These are phyloP conservation scores for Fusarium sp. DNA, from an alignment of 2,329 filamentous ascomycete genomes.

Conservation along the genomic window DNA sequence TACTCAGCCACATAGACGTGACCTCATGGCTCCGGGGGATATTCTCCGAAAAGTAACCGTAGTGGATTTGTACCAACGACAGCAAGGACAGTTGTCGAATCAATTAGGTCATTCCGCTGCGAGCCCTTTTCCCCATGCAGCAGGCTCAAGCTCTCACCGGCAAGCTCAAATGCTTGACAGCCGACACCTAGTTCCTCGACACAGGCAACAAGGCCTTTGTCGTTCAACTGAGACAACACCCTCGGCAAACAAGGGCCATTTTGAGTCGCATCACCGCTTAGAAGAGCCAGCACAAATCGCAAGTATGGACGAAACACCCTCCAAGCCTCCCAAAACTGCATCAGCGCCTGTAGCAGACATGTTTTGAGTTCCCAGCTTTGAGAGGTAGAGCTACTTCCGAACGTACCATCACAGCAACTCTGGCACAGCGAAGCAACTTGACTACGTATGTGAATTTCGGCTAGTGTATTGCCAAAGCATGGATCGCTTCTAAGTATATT, in stretches of 20 bases:
- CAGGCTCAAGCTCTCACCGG: slow-evolving; percentile 2
- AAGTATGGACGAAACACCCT: neutral
- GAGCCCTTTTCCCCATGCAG: slow-evolving; percentile 17
- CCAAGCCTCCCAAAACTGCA: slow-evolving; percentile 5
- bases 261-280: neutral
- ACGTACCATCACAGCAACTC: slow-evolving; percentile 36
- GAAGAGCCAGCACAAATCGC: neutral
- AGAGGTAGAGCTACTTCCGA: slow-evolving; percentile 37
- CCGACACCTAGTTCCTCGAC: neutral
- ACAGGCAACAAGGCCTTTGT: slow-evolving; percentile 20
- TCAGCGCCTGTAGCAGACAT: slow-evolving; percentile 16
- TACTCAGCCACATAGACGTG: neutral
- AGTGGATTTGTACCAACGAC: slow-evolving; percentile 28
- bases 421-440: slow-evolving; percentile 11
- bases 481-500: no score
- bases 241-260: slow-evolving; percentile 10
- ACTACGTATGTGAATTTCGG: no score
- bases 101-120: slow-evolving; percentile 20
- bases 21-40: neutral
- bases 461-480: no score
- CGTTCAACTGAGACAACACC: slow-evolving; percentile 11
- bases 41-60: slow-evolving; percentile 3
- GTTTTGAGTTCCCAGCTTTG: slow-evolving; percentile 30
- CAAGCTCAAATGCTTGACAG: slow-evolving; percentile 20
- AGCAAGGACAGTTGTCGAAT: slow-evolving; percentile 30